These are phyloP conservation scores for Dothideomycetidae sp. DNA, from an alignment of 2,329 filamentous ascomycete genomes.

Conservation along the genomic window DNA sequence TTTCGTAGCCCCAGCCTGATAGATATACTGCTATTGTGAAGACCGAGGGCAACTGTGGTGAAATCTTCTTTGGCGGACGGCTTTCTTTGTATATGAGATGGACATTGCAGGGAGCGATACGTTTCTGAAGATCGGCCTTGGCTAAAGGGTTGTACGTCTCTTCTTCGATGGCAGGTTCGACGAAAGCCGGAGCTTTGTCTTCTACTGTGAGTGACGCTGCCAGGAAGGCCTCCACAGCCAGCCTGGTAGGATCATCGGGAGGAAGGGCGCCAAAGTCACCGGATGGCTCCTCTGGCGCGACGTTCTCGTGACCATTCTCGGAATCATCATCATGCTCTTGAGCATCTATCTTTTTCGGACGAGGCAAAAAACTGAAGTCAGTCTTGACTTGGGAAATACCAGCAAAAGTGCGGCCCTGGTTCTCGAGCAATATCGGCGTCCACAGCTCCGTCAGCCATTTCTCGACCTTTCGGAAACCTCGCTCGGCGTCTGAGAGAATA, in stretches of 20 bases:
- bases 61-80: conserved; percentile 38
- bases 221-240: too few species aligned
- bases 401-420: neutral
- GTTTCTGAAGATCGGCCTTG: conserved; percentile 26
- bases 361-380: neutral
- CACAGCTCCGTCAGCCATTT: conserved; percentile 65
- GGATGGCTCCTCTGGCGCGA: conserved; percentile 9
- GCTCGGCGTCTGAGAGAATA: conserved; percentile 49
- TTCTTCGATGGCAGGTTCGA: conserved; percentile 15
- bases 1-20: conserved; percentile 52
- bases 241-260: too few species aligned
- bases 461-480: conserved; percentile 48
- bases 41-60: conserved; percentile 30
- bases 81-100: conserved; percentile 36
- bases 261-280: neutral
- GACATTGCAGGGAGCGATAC: conserved; percentile 21
- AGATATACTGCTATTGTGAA: conserved; percentile 52
- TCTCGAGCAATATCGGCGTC: conserved; percentile 46
- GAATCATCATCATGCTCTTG: conserved; percentile 3
- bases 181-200: conserved; percentile 7
- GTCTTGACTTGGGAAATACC: neutral
- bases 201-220: too few species aligned
- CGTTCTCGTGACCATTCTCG: conserved; percentile 1
- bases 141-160: conserved; percentile 26
- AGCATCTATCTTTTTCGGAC: neutral